phyloP scores from a whole-genome alignment of 2,329 filamentous ascomycete genomes.

The Colletotrichum paranaense region DNA sequence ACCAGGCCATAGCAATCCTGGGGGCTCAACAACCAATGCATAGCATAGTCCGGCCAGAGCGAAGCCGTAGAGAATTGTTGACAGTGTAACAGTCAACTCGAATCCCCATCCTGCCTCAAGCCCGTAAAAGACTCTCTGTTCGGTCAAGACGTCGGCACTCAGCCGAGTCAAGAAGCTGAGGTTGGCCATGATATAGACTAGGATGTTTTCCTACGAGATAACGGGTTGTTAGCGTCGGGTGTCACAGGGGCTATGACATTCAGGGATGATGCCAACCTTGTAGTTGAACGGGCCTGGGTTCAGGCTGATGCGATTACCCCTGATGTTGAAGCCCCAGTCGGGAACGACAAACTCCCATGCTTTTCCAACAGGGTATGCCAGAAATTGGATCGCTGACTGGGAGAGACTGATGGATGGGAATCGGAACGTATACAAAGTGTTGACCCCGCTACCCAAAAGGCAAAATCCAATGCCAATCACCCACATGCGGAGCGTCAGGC shows the following conservation, averaged over 20 bases:
- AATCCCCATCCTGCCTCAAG: slow-evolving; percentile 57
- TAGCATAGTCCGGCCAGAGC: slow-evolving; percentile 58
- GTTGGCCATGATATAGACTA: slow-evolving; percentile 58
- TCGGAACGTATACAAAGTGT: slow-evolving; percentile 54
- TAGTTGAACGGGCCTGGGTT: slow-evolving; percentile 54
- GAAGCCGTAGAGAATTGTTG: slow-evolving; percentile 58
- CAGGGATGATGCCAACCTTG: slow-evolving; percentile 41
- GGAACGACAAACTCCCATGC: slow-evolving; percentile 47
- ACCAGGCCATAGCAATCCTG: slow-evolving; percentile 63
- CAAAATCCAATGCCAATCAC: slow-evolving; percentile 50
- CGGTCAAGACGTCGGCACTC: slow-evolving; percentile 48
- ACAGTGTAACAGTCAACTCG: slow-evolving; percentile 53
- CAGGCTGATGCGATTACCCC: slow-evolving; percentile 43
- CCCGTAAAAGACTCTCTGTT: slow-evolving; percentile 54
- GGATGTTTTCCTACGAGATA: slow-evolving; percentile 47
- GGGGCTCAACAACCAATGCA: slow-evolving; percentile 57
- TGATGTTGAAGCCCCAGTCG: slow-evolving; percentile 43
- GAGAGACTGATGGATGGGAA: slow-evolving; percentile 47
- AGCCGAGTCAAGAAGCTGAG: slow-evolving; percentile 53
- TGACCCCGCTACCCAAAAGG: slow-evolving; percentile 49
- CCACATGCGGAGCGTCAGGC: slow-evolving; percentile 53
- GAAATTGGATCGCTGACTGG: slow-evolving; percentile 51
- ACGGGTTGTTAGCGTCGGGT: neutral
- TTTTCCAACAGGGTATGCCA: slow-evolving; percentile 56
- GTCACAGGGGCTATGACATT: no score